These are phyloP conservation scores for Sanghuangporus weigelae DNA, from an alignment of 1,284 basidiomycete species.

Conservation along the genomic window DNA sequence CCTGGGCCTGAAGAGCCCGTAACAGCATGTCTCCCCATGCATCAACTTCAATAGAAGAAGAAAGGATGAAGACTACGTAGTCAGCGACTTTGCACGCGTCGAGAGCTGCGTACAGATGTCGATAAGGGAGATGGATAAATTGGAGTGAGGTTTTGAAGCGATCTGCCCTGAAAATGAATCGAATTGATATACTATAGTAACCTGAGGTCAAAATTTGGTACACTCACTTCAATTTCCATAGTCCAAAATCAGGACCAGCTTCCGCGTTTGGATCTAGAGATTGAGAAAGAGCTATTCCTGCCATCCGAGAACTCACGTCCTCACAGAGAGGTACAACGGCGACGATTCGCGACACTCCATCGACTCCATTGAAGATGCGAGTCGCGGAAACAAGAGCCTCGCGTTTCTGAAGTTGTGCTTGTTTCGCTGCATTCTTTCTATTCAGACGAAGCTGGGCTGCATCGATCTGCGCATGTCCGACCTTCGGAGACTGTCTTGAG, in stretches of 20 bases:
- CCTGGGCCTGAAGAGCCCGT: slow-evolving; percentile 81
- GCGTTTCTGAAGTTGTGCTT: slow-evolving; percentile 69
- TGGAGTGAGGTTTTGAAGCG: slow-evolving; percentile 89
- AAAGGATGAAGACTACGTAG: slow-evolving; percentile 85
- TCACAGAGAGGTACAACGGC: slow-evolving; percentile 73
- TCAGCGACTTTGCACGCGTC: slow-evolving; percentile 89
- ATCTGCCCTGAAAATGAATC: slow-evolving; percentile 49
- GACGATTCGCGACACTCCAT: slow-evolving; percentile 77
- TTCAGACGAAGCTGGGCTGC: slow-evolving; percentile 62
- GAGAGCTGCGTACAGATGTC: slow-evolving; percentile 71
- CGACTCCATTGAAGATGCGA: slow-evolving; percentile 69
- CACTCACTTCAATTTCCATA: slow-evolving; percentile 65
- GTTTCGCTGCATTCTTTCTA: slow-evolving; percentile 76
- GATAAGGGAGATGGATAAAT: slow-evolving; percentile 72
- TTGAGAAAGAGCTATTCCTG: slow-evolving; percentile 57
- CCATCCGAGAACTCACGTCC: slow-evolving; percentile 53
- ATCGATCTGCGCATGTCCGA: slow-evolving; percentile 33
- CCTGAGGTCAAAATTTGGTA: neutral
- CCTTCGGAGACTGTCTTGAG: slow-evolving; percentile 49
- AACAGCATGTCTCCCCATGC: slow-evolving; percentile 86
- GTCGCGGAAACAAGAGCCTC: slow-evolving; percentile 63
- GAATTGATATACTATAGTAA: slow-evolving; percentile 13
- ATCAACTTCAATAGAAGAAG: slow-evolving; percentile 78
- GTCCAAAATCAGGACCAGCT: slow-evolving; percentile 46
- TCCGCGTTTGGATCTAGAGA: slow-evolving; percentile 56